A percentile compares a stretch with the other conserved stretches of the same genome.
phyloP scores from a whole-genome alignment of 2,329 filamentous ascomycete species.

The Verticillium klebahnii region DNA sequence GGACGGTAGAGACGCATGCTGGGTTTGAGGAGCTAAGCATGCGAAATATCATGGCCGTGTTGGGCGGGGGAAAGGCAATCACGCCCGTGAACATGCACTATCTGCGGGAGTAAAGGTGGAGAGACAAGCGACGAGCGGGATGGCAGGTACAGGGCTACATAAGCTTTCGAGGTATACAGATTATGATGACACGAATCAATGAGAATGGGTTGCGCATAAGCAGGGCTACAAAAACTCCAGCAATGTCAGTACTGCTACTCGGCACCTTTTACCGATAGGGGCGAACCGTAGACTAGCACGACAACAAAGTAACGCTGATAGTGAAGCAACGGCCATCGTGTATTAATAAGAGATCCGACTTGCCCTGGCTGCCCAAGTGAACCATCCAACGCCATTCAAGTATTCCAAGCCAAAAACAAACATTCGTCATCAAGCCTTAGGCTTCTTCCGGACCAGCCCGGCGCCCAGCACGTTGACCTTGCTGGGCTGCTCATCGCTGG shows the following conservation, averaged over 20 bases:
- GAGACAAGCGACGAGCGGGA: too few relatives aligned
- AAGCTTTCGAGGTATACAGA: neutral
- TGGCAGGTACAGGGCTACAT: too few relatives aligned
- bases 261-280: too few relatives aligned
- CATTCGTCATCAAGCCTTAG: conserved; percentile 32
- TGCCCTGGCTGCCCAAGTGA: neutral
- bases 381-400: neutral
- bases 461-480: conserved; percentile 42
- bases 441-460: conserved; percentile 52
- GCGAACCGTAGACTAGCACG: too few relatives aligned
- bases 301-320: too few relatives aligned
- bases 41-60: conserved; percentile 59
- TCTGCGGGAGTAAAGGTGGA: conserved; percentile 19
- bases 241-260: too few relatives aligned
- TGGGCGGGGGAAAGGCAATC: conserved; percentile 44
- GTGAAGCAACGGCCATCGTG: neutral
- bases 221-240: too few relatives aligned
- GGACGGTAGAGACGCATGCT: conserved; percentile 61
- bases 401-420: neutral
- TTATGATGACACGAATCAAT: conserved; percentile 12
- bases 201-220: neutral
- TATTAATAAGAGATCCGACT: neutral
- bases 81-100: conserved; percentile 61
- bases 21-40: conserved; percentile 64
- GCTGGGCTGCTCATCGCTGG: conserved; percentile 5